Evolutionary conservation across 345 rosid genomes (phyloP), one percentile per base, ranked within the genome.

Genomic region (Gossypium herbaceum): DNA sequence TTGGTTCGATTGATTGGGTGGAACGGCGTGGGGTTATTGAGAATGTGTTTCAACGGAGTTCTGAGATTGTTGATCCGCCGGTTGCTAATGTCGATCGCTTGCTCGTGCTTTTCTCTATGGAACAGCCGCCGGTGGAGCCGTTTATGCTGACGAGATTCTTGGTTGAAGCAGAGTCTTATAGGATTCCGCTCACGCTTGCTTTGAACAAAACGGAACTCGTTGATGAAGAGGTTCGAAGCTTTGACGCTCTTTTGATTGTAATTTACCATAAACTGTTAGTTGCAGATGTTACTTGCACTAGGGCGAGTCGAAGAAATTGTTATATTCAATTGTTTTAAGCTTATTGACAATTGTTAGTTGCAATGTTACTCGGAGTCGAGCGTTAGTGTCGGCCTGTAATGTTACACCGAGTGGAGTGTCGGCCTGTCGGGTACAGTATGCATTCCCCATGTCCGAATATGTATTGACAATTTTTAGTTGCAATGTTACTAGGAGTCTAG

Each of bases 1-100:
- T 92, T 0, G 94, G 97, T 12, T 88, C 95, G 17, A 86, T 94
- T 62, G 97, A 94, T 84, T 94, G 98, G 98, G 87, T 88, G 58
- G 98, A 88, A 59, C 86, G 90, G 0, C 82, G 97, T 62, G 97
- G 92, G 51, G 80, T 88, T 91, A 93, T 91, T n/a, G 97, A 93
- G 88, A 90, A 93, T 70, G 92, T 90, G 82, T 91, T 88, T 68
- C 88, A 85, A 9, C 86, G 98, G 48, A 74, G 74, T 0, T 79
- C 97, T 2, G 91, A 79, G 88, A 81, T 90, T 67, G 68, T 84
- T 34, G 97, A 93, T 76, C 98, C 97, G 61, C 97, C 98, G 0
- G 92, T 93, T n/a, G 97, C 97, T 25, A 93, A 91, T 80, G 97
- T 93, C 54, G 95, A 90, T 81, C 94, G 88, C 29, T 75, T 93